phyloP scores from a whole-genome alignment of 2,329 filamentous ascomycete genomes.

The Stemphylium lycopersici region DNA sequence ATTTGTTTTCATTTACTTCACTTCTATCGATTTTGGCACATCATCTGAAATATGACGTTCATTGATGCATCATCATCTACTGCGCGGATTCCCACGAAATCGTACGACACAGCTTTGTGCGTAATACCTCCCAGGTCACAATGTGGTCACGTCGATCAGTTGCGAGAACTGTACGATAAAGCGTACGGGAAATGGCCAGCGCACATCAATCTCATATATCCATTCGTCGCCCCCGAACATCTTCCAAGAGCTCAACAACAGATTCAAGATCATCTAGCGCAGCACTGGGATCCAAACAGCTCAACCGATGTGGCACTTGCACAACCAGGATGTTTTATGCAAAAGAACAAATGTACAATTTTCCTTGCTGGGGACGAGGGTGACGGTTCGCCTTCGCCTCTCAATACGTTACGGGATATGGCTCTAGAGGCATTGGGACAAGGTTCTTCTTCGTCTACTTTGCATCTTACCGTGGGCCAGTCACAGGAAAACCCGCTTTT shows the following conservation, averaged over 20 bases:
- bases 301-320: conserved; percentile 41
- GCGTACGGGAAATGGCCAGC: conserved; percentile 68
- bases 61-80: conserved; percentile 2
- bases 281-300: conserved; percentile 1
- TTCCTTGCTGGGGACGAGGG: conserved; percentile 26
- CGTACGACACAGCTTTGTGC: conserved; percentile 66
- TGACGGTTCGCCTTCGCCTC: conserved; percentile 1
- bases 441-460: conserved; percentile 33
- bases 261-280: conserved; percentile 47
- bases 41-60: conserved; percentile 26
- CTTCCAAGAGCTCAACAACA: conserved; percentile 54
- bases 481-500: conserved; percentile 55
- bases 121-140: conserved; percentile 60
- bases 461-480: conserved; percentile 68
- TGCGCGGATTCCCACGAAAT: conserved; percentile 39
- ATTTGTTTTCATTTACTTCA: not conserved
- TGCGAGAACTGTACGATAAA: conserved; percentile 69
- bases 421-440: conserved; percentile 35
- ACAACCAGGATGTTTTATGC: conserved; percentile 56
- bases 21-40: not conserved
- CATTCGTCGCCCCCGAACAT: conserved; percentile 61
- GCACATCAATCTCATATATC: conserved; percentile 71
- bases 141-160: conserved; percentile 58
- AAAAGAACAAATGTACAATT: conserved; percentile 57
- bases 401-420: conserved; percentile 25